Evolutionary conservation across 164 flowering plant genomes (phyloP).

Genomic region (Macadamia tetraphylla): DNA sequence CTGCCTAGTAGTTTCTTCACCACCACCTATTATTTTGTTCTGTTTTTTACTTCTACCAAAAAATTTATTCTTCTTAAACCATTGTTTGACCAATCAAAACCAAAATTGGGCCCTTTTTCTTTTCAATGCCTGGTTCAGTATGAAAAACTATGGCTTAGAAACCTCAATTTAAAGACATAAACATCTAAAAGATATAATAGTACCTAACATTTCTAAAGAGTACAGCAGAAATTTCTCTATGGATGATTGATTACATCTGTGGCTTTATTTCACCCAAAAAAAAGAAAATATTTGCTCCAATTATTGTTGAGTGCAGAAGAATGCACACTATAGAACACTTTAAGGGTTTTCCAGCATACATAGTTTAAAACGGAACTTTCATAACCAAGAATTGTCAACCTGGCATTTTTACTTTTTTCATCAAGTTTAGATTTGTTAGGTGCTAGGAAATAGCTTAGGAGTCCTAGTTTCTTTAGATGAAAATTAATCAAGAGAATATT

Average conservation of each 20-base stretch:
- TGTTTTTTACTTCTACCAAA: no score
- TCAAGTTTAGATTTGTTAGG: not conserved
- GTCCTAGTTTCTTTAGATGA: not conserved
- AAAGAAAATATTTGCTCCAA: not conserved
- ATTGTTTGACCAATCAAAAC: no score
- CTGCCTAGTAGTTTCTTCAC: no score
- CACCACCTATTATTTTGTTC: no score
- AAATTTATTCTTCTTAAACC: not conserved
- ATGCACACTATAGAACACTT: not conserved
- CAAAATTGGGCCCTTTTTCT: no score
- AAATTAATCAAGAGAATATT: not conserved
- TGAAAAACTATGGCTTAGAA: no score
- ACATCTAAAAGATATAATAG: not conserved
- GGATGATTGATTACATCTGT: no score
- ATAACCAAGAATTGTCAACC: not conserved
- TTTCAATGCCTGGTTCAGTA: no score
- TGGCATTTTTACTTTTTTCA: not conserved
- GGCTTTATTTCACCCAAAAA: not conserved
- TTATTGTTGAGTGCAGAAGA: not conserved
- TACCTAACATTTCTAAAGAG: not conserved
- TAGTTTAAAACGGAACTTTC: not conserved
- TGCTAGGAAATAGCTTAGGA: no score
- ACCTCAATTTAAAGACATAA: not conserved
- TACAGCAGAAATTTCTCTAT: no score
- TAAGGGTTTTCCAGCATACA: not conserved